Conservation (phyloP, 2,329 filamentous ascomycete species). For the Ophiostoma populinum region DNA sequence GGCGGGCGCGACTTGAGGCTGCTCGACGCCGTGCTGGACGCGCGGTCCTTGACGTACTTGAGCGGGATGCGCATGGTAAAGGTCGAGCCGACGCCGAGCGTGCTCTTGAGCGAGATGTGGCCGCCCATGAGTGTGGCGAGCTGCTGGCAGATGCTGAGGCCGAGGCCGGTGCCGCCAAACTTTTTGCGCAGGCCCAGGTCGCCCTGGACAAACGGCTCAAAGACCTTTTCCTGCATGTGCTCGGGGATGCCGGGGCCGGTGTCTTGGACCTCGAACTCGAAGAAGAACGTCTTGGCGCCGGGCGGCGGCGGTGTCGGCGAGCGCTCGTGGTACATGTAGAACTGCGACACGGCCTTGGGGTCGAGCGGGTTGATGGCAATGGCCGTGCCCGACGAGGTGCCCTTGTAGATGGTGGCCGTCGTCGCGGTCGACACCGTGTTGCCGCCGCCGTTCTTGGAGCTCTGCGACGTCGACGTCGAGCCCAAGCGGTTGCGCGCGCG, state of each 20-base stretch:
- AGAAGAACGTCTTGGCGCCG: constrained; percentile 48
- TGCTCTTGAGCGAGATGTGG: constrained; percentile 52
- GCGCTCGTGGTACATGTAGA: constrained; percentile 33
- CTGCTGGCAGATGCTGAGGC: constrained; percentile 78
- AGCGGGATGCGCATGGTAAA: constrained; percentile 75
- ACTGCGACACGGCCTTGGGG: constrained; percentile 24
- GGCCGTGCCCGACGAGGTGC: constrained; percentile 29
- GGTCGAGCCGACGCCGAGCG: constrained; percentile 55
- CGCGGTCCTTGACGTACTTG: constrained; percentile 49
- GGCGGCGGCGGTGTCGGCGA: constrained; percentile 43
- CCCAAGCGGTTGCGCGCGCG: constrained; percentile 27
- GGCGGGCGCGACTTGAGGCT: constrained; percentile 31
- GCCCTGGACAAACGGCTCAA: constrained; percentile 91
- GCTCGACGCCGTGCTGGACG: constrained; percentile 37
- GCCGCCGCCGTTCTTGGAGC: constrained; percentile 21
- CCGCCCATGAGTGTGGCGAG: constrained; percentile 72
- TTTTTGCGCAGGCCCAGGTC: constrained; percentile 79
- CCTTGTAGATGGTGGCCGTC: constrained; percentile 12
- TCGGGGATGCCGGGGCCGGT: constrained; percentile 73
- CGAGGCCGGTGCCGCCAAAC: constrained; percentile 74
- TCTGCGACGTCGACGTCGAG: constrained; percentile 32
- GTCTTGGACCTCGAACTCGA: constrained; percentile 80
- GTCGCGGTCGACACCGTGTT: constrained; percentile 12
- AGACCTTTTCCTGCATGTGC: constrained; percentile 63
- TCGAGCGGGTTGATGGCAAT: constrained; percentile 47